phyloP scores from a whole-genome alignment of 2,329 filamentous ascomycete species.

The Colletotrichum somersetense region DNA sequence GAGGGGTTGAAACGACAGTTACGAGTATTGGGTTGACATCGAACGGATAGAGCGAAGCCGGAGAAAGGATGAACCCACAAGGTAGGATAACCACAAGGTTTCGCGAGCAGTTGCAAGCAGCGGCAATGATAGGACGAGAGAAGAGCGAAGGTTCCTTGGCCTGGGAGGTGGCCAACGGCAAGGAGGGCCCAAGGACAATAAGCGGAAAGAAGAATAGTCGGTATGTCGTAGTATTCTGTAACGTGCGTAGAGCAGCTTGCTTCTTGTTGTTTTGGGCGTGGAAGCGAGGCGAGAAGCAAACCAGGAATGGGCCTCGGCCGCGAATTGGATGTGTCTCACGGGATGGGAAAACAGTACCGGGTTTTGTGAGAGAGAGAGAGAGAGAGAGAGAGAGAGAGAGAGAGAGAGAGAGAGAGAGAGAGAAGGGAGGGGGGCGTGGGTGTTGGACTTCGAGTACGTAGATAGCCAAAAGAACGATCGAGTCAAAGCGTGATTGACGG shows the following conservation, averaged over 20 bases:
- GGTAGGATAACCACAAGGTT: conserved; percentile 27
- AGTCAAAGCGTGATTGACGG: conserved; percentile 37
- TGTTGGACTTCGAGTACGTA: conserved; percentile 17
- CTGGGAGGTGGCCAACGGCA: conserved; percentile 24
- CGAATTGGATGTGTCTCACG: conserved; percentile 29
- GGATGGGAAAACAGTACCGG: conserved; percentile 31
- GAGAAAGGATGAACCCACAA: conserved; percentile 42
- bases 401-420: conserved; percentile 7
- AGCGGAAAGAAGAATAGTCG: background rate
- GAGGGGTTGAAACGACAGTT: conserved; percentile 36
- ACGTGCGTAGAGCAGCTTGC: conserved; percentile 6
- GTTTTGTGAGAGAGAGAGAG: conserved; percentile 28
- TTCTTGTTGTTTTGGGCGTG: conserved; percentile 18
- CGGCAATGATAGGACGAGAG: conserved; percentile 39
- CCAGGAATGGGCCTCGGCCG: conserved; percentile 29
- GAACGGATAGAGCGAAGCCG: conserved; percentile 38
- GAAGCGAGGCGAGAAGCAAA: conserved; percentile 1
- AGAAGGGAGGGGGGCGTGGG: background rate
- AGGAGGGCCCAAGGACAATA: conserved; percentile 28
- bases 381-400: conserved; percentile 12
- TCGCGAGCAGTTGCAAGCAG: conserved; percentile 17
- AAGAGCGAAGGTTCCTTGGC: conserved; percentile 21
- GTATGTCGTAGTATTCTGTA: background rate
- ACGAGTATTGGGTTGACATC: conserved; percentile 39
- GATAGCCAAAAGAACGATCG: conserved; percentile 15